phyloP scores from a whole-genome alignment of 1,284 basidiomycete species.

The Ustilago nuda region DNA sequence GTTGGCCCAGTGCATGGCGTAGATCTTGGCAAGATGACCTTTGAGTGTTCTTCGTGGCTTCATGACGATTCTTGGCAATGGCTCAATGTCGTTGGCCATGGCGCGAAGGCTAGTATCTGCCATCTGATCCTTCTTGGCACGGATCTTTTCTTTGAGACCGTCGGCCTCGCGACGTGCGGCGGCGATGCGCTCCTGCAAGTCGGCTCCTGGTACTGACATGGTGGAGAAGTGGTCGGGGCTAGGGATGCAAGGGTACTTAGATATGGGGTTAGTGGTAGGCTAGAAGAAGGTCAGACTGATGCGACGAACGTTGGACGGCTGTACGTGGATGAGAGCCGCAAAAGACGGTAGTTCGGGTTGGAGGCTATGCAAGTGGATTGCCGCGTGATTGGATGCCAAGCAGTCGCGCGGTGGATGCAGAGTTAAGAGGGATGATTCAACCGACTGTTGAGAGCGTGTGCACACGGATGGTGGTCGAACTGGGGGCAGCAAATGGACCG shows the following conservation, averaged over 20 bases:
- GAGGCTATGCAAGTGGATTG: background rate
- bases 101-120: slow-evolving; percentile 94
- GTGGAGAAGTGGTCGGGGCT: slow-evolving; percentile 2
- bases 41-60: slow-evolving; percentile 92
- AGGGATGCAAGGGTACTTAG: background rate
- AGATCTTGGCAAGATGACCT: slow-evolving; percentile 98
- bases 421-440: slow-evolving; percentile 4
- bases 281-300: background rate
- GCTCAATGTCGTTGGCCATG: slow-evolving; percentile 95
- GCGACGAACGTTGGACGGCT: background rate
- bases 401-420: background rate
- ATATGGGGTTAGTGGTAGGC: background rate
- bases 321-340: background rate
- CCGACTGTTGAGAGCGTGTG: background rate
- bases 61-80: slow-evolving; percentile 94
- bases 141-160: slow-evolving; percentile 95
- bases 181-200: slow-evolving; percentile 77
- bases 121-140: slow-evolving; percentile 91
- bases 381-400: background rate
- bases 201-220: slow-evolving; percentile 54
- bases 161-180: slow-evolving; percentile 96
- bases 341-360: background rate
- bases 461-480: background rate
- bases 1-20: slow-evolving; percentile 98
- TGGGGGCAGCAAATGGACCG: background rate